Percentiles rank a stretch among this genome's conserved stretches.
Conservation (phyloP, 768 basidiomycete genomes). For the Rhodotorula kratochvilovae region DNA sequence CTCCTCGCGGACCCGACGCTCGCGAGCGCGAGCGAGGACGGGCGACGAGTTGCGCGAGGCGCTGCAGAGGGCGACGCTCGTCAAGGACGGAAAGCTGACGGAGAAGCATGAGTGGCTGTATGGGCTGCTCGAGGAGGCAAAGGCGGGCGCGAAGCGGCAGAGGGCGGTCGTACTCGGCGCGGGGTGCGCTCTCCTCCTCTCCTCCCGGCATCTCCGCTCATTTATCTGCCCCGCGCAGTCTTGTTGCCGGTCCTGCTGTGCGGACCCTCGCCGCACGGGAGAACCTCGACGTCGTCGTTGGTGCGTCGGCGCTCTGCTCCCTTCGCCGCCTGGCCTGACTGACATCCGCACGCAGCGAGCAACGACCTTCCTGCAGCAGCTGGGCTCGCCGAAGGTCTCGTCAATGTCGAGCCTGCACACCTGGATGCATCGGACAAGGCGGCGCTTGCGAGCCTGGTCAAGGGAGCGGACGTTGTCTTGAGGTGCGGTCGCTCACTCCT, state of each 20-base stretch:
- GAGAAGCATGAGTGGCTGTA: conserved; percentile 60
- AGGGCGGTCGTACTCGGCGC: conserved; percentile 74
- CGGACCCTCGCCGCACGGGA: conserved; percentile 55
- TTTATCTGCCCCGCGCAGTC: conserved; percentile 46
- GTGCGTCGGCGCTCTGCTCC: conserved; percentile 52
- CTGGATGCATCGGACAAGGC: conserved; percentile 59
- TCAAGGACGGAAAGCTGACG: conserved; percentile 57
- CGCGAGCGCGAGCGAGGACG: conserved; percentile 51
- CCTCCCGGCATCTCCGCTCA: rapidly evolving
- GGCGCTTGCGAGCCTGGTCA: conserved; percentile 56
- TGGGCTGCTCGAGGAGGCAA: conserved; percentile 51
- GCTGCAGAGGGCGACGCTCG: conserved; percentile 68
- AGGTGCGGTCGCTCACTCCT: conserved; percentile 55
- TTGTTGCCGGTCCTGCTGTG: conserved; percentile 87
- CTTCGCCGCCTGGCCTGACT: conserved; percentile 17
- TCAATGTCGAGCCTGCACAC: conserved; percentile 57
- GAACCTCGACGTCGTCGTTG: conserved; percentile 69
- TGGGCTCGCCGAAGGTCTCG: conserved; percentile 49
- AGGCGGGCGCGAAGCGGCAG: conserved; percentile 50
- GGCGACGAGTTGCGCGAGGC: conserved; percentile 49
- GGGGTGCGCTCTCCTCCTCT: conserved; percentile 49
- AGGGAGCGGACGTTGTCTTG: conserved; percentile 69
- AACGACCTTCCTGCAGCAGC: conserved; percentile 63
- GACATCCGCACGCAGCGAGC: conserved; percentile 57
- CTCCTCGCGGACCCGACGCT: conserved; percentile 45